Evolutionary conservation across 2,329 filamentous ascomycete species (phyloP).

Genomic region (Colletotrichum scovillei): DNA sequence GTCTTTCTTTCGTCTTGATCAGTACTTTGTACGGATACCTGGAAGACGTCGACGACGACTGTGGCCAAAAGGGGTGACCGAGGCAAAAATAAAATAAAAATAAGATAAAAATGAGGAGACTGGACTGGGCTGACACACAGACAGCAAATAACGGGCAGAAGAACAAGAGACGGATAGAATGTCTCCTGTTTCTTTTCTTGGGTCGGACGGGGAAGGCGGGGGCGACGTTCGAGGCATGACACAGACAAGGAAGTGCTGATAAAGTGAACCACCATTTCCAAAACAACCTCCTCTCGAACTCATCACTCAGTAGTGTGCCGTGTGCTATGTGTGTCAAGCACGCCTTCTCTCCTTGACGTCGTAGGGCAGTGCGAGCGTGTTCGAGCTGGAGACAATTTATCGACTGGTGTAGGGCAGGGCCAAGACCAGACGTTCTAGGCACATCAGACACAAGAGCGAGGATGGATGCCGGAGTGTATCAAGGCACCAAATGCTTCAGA

Average conservation of each 20-base stretch:
- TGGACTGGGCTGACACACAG: constrained; percentile 21
- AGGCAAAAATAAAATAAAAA: background rate
- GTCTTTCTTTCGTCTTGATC: background rate
- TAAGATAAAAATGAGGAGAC: background rate
- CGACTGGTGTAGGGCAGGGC: background rate
- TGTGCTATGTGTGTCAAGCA: background rate
- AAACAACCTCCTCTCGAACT: background rate
- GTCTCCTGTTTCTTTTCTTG: constrained; percentile 28
- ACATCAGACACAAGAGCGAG: background rate
- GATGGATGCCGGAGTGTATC: background rate
- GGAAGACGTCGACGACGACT: background rate
- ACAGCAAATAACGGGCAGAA: constrained; percentile 3
- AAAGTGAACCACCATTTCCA: background rate
- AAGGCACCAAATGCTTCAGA: background rate
- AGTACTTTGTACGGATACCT: no score
- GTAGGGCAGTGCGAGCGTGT: background rate
- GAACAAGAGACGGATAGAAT: constrained; percentile 16
- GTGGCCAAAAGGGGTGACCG: background rate
- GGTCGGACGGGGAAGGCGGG: constrained; percentile 7
- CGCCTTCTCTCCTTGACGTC: background rate
- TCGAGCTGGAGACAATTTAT: background rate
- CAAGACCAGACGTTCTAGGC: background rate
- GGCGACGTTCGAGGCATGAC: background rate
- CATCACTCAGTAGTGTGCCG: background rate
- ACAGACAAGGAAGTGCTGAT: constrained; percentile 3